Evolutionary conservation across 768 basidiomycete species (phyloP), one percentile per base, ranked within the genome.

Genomic region (Leccinum variicolor): DNA sequence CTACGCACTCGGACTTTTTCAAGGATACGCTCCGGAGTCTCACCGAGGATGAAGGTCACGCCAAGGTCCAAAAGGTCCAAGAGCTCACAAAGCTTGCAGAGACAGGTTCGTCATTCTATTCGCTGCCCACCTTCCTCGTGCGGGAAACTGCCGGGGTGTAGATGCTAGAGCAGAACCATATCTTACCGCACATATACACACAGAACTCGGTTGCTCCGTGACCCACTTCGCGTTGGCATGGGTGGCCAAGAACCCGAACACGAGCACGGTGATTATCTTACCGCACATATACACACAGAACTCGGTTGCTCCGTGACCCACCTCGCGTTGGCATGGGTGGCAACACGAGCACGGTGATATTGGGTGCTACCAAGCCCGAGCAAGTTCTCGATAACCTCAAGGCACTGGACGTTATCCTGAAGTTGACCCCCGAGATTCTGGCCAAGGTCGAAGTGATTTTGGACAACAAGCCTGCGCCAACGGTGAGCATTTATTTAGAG

Each of bases 281-380:
- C n/a, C n/a, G n/a, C n/a, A n/a, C n/a, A n/a, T n/a, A n/a, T n/a
- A n/a, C n/a, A n/a, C n/a, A n/a, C n/a, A n/a, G n/a, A n/a, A n/a
- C n/a, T 85, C n/a, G 80, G 73, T 14, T 76, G 74, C 53, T 78
- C 72, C 19, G 74, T 79, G 59, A 73, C 79, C n/a, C 76, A 77
- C 41, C 73, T 85, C 50, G 78, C 85, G 1, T 73, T 86, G 56
- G 84, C 85, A 21, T 86, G 84, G 84, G 70, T 78, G 7, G 74
- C 78, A 79, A 79, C 67, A 79, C 77, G 45, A 73, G 74, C 54
- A 78, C 76, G 17, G 73, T 80, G 53, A 79, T 81, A 57, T 73
- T 81, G 41, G 80, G 81, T 6, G 79, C 79, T 4, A 75, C 79
- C 41, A 80, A 74, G 59, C 74, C 78, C 13, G 74, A 79, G 62